These are phyloP conservation scores for Phaffomyces antillensis DNA, from an alignment of 805 yeast genomes.

Conservation along the genomic window DNA sequence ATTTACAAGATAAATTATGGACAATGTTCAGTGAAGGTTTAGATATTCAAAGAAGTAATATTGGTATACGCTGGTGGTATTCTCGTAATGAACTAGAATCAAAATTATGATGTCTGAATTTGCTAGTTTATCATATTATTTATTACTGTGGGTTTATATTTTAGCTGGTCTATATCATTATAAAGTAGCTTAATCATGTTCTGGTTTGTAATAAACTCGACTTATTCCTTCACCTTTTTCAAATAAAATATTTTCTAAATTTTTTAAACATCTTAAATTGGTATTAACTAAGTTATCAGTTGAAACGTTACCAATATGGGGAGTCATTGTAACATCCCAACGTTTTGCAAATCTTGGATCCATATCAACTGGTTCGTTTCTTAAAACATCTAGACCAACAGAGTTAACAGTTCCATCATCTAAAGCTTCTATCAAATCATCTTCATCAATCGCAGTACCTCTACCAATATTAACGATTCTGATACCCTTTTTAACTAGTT, in stretches of 20 bases:
- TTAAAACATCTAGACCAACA: constrained; percentile 71
- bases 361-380: constrained; percentile 49
- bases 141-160: neutral
- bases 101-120: constrained; percentile 2
- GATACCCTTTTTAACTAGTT: constrained; percentile 43
- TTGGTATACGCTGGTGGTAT: constrained; percentile 63
- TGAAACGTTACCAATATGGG: constrained; percentile 70
- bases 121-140: neutral
- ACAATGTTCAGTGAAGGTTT: constrained; percentile 48
- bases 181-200: neutral
- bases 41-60: constrained; percentile 47
- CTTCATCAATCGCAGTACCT: constrained; percentile 61
- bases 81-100: constrained; percentile 18
- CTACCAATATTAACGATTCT: constrained; percentile 71
- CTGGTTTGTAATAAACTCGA: neutral
- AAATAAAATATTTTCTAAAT: constrained; percentile 27
- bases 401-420: constrained; percentile 52
- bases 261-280: constrained; percentile 46
- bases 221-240: constrained; percentile 14
- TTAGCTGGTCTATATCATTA: constrained; percentile 6
- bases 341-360: constrained; percentile 45
- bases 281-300: constrained; percentile 46
- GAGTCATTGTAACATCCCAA: constrained; percentile 50
- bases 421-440: constrained; percentile 55
- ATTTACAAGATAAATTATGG: constrained; percentile 41